These are phyloP conservation scores for Entomophthora muscae DNA, from an alignment of 371 early-diverging fungal species.

Conservation along the genomic window DNA sequence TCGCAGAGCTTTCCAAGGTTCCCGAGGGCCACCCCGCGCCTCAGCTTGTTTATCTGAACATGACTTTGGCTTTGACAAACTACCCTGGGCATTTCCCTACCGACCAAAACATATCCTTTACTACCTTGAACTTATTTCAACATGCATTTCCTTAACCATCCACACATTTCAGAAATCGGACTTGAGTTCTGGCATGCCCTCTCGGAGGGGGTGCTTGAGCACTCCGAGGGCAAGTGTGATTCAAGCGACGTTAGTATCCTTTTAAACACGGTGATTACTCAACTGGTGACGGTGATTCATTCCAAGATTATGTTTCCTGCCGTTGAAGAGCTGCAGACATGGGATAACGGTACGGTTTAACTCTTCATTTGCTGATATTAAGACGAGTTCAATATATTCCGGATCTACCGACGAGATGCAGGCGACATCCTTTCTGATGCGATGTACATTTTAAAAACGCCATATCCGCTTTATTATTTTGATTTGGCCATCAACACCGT, in stretches of 20 bases:
- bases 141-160: background rate
- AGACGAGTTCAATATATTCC: background rate
- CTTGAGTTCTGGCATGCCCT: background rate
- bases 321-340: background rate
- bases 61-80: background rate
- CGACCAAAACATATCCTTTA: conserved; percentile 1
- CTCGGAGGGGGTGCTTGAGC: background rate
- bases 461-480: background rate
- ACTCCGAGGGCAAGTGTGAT: background rate
- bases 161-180: background rate
- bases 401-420: background rate
- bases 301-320: conserved; percentile 1
- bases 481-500: background rate
- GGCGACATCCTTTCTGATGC: background rate
- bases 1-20: background rate
- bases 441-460: background rate
- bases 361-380: background rate
- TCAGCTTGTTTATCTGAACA: background rate
- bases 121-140: background rate
- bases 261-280: background rate
- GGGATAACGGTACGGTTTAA: background rate
- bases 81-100: background rate
- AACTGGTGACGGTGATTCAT: background rate
- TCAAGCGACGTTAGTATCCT: background rate
- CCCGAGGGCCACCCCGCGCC: background rate